Evolutionary conservation across 2,329 filamentous ascomycete species (phyloP).

Genomic region (Penicillium griseofulvum): DNA sequence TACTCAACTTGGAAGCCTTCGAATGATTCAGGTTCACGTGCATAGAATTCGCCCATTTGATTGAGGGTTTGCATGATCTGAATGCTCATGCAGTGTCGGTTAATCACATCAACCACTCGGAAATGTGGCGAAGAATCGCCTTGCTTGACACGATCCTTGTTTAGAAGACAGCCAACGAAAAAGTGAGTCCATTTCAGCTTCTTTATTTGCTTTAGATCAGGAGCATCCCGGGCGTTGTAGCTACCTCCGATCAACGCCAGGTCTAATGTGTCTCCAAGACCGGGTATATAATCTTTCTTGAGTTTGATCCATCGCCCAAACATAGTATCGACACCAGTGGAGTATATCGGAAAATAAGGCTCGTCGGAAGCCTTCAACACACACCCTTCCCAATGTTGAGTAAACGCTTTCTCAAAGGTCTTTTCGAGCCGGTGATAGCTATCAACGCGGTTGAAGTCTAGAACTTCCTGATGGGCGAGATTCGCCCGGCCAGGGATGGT

Average conservation of each 20-base stretch:
- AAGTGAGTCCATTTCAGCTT: constrained; percentile 75
- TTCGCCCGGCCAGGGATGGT: constrained; percentile 62
- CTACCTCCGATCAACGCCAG: constrained; percentile 75
- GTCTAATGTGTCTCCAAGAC: constrained; percentile 78
- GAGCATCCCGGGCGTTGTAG: constrained; percentile 64
- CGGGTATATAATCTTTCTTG: constrained; percentile 80
- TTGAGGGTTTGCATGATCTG: constrained; percentile 53
- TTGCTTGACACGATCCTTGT: constrained; percentile 59
- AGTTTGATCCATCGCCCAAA: constrained; percentile 68
- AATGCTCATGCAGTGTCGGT: constrained; percentile 49
- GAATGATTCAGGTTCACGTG: constrained; percentile 37
- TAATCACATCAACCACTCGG: constrained; percentile 63
- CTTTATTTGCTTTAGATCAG: constrained; percentile 50
- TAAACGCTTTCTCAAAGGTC: constrained; percentile 66
- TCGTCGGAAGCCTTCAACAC: constrained; percentile 74
- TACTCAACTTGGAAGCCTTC: constrained; percentile 48
- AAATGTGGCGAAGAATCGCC: constrained; percentile 57
- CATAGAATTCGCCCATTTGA: constrained; percentile 47
- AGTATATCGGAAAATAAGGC: constrained; percentile 66
- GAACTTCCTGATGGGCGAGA: constrained; percentile 63
- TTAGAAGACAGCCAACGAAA: constrained; percentile 71
- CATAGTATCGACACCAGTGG: constrained; percentile 27
- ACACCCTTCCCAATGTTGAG: constrained; percentile 69
- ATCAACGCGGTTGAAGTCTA: constrained; percentile 61
- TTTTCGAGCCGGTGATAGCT: constrained; percentile 58